Conservation (phyloP, 2,329 filamentous ascomycete species). For the Endoconidiophora laricicola region DNA sequence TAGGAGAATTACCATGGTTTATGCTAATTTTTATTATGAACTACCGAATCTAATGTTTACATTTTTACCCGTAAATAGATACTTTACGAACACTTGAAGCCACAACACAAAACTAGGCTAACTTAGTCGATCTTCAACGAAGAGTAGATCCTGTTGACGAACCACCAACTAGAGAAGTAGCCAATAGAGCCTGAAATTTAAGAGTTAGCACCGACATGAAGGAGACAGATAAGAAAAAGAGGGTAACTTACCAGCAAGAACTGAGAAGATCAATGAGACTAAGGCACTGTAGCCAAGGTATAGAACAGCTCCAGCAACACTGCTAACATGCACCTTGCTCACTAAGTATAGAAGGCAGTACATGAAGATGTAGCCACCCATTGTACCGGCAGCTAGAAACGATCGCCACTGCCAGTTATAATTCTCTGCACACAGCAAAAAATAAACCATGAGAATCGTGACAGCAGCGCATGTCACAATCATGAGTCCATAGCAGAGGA, state of each 20-base stretch:
- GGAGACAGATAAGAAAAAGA: background rate
- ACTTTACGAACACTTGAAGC: background rate
- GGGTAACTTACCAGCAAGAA: conserved; percentile 64
- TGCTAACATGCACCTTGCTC: conserved; percentile 71
- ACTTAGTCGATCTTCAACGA: conserved; percentile 93
- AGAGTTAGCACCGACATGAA: conserved; percentile 13
- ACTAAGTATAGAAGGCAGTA: conserved; percentile 86
- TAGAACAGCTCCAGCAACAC: conserved; percentile 70
- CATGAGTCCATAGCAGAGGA: conserved; percentile 95
- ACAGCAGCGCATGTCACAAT: conserved; percentile 86
- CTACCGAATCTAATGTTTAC: too few relatives aligned
- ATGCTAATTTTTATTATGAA: too few relatives aligned
- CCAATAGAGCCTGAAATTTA: conserved; percentile 63
- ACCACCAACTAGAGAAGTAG: conserved; percentile 88
- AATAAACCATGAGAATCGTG: conserved; percentile 89
- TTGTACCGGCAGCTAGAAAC: conserved; percentile 82
- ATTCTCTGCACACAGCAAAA: conserved; percentile 87
- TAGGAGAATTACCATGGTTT: too few relatives aligned
- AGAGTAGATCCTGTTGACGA: conserved; percentile 81
- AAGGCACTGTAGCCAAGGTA: conserved; percentile 88
- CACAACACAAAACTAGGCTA: background rate
- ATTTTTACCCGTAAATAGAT: background rate
- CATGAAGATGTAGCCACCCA: conserved; percentile 77
- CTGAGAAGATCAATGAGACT: conserved; percentile 80
- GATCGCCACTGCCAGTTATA: conserved; percentile 99